Base-by-base conservation (phyloP, 805 yeast species). In the Candida cerambycidarum region DNA sequence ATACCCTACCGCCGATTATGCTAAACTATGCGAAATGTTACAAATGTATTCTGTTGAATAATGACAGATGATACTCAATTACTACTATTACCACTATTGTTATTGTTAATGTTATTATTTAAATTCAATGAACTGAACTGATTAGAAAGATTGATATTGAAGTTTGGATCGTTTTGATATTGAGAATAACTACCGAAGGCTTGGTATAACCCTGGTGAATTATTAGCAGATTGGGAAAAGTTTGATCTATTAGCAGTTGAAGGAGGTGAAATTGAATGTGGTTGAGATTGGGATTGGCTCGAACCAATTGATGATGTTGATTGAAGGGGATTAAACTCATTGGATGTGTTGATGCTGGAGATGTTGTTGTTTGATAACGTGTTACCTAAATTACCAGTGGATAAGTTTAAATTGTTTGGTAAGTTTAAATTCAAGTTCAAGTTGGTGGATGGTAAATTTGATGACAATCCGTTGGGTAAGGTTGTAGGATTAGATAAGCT, bases 81-180 rank as follows among this genome's bases (percentile, higher is more conserved):
- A 25, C 9, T n/a, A 35, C 15, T n/a, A 25, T 32, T 32, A 33
- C 23, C 18, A 25, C 34, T 43, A 18, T 51, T n/a, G n/a, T n/a
- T n/a, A n/a, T n/a, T n/a, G n/a, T n/a, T n/a, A n/a, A n/a, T n/a
- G n/a, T n/a, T 41, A 32, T 54, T 51, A 44, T 61, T 60, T 44
- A 64, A 65, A 46, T 57, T 66, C 47, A 63, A 57, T 11, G 69
- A 58, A 47, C 62, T 63, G 45, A 67, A 58, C 39, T 65, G 71
- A 43, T 51, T 58, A 29, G 63, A 54, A 36, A 64, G 31, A 19
- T 40, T 55, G 14, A 34, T 34, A 18, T 36, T 39, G 51, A 49
- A 46, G 14, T 38, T 30, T 4, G 30, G 31, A 38, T 38, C 25
- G 17, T 31, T 27, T 35, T 30, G 33, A 30, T 44, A 36, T 23